Percentiles rank a stretch among this genome's conserved stretches.
Conservation (phyloP, 495 filamentous ascomycete genomes). For the Paragyromitra xinjiangensis region DNA sequence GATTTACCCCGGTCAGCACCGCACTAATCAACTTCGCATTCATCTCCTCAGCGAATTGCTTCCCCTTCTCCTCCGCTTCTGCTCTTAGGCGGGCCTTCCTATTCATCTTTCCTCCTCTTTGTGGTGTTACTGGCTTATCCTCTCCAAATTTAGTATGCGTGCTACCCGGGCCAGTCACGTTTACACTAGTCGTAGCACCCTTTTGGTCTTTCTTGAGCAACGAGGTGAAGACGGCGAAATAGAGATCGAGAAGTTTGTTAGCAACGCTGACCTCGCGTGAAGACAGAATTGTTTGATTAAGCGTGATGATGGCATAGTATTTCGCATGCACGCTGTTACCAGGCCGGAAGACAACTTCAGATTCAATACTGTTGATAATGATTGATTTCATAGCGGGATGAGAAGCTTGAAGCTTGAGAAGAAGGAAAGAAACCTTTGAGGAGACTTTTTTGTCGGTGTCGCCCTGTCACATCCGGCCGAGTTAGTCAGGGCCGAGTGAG, state of each 20-base stretch:
- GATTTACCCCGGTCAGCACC: constrained; percentile 91
- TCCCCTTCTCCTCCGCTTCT: constrained; percentile 65
- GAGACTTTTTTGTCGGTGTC: constrained; percentile 93
- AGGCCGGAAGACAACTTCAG: constrained; percentile 84
- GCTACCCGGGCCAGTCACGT: constrained; percentile 52
- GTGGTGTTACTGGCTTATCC: constrained; percentile 39
- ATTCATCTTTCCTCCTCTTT: constrained; percentile 54
- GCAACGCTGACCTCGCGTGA: constrained; percentile 83
- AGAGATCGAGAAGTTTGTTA: constrained; percentile 81
- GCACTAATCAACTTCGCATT: constrained; percentile 90
- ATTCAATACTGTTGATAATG: constrained; percentile 82
- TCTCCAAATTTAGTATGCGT: constrained; percentile 49
- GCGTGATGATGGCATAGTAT: constrained; percentile 94
- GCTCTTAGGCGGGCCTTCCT: constrained; percentile 54
- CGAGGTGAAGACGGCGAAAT: constrained; percentile 84
- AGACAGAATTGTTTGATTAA: constrained; percentile 94
- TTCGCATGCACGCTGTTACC: constrained; percentile 86
- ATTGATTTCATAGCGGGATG: constrained; percentile 94
- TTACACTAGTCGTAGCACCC: constrained; percentile 51
- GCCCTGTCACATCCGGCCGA: constrained; percentile 61
- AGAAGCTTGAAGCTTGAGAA: constrained; percentile 84
- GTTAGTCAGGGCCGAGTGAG: constrained; percentile 25
- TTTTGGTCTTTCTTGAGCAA: constrained; percentile 70
- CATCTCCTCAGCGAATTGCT: constrained; percentile 71
- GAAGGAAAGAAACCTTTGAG: constrained; percentile 86